Conservation (phyloP, 805 yeast genomes). For the Saccharomycopsis oosterbeekiorum region DNA sequence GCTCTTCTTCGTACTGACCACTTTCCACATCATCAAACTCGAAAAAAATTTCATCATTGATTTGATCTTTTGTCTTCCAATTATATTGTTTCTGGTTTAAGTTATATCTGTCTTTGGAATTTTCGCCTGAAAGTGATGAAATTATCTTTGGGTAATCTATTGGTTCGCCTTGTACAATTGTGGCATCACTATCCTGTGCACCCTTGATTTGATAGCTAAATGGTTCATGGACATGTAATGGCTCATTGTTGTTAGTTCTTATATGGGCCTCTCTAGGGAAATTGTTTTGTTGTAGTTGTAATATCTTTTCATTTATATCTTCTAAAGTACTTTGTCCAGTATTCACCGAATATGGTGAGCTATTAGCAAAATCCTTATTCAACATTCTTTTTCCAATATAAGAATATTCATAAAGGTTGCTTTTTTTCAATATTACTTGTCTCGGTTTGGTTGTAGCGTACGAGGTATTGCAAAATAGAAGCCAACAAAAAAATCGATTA, state of each 20-base stretch:
- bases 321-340: background rate
- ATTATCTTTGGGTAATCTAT: background rate
- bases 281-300: background rate
- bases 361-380: background rate
- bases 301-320: background rate
- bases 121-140: background rate
- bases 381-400: background rate
- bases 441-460: no score
- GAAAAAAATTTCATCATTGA: background rate
- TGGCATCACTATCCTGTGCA: background rate
- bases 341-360: background rate
- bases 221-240: background rate
- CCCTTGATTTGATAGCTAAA: background rate
- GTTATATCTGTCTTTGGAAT: background rate
- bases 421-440: background rate
- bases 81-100: background rate
- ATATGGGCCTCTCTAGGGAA: background rate
- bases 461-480: background rate
- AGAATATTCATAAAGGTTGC: background rate
- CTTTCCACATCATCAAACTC: conserved; percentile 1
- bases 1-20: background rate
- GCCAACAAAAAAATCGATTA: background rate
- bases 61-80: background rate
- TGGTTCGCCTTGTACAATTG: background rate
- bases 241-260: background rate